These are phyloP conservation scores for Asterionellopsis glacialis DNA, from an alignment of 108 stramenopile genomes.

Conservation along the genomic window DNA sequence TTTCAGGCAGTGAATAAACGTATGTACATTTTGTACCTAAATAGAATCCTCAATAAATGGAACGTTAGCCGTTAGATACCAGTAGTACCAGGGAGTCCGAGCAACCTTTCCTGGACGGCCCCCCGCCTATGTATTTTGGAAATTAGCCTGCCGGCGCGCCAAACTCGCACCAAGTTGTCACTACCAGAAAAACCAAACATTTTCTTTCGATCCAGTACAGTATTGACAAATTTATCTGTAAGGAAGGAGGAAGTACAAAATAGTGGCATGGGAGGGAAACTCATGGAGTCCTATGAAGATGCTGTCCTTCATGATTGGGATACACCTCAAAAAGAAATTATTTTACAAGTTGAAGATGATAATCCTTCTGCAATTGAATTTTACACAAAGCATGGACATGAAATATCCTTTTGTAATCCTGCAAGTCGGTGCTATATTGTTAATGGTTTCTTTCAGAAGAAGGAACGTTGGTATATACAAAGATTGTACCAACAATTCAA, in stretches of 20 bases:
- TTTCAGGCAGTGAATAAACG: too few relatives aligned
- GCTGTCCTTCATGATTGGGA: conserved; percentile 56
- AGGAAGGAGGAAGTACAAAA: conserved; percentile 41
- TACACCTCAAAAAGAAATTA: conserved; percentile 35
- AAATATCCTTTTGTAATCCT: conserved; percentile 66
- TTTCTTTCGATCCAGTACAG: too few relatives aligned
- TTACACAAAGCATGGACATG: conserved; percentile 66
- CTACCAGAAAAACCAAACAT: too few relatives aligned
- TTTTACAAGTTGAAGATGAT: conserved; percentile 83
- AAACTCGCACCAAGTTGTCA: too few relatives aligned
- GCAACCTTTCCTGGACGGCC: too few relatives aligned
- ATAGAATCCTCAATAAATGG: too few relatives aligned
- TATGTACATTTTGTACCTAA: too few relatives aligned
- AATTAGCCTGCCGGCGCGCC: too few relatives aligned
- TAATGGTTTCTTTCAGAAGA: conserved; percentile 49
- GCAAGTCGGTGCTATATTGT: conserved; percentile 65
- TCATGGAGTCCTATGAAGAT: conserved; percentile 59
- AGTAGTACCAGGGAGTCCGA: too few relatives aligned
- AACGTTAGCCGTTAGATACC: too few relatives aligned
- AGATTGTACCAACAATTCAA: conserved; percentile 20
- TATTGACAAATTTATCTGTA: conserved; percentile 71
- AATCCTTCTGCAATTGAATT: conserved; percentile 58
- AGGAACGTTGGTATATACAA: conserved; percentile 56
- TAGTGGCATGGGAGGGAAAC: conserved; percentile 59
- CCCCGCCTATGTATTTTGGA: too few relatives aligned